Conservation (phyloP, 2,329 filamentous ascomycete genomes). For the Colletotrichum tropicale region DNA sequence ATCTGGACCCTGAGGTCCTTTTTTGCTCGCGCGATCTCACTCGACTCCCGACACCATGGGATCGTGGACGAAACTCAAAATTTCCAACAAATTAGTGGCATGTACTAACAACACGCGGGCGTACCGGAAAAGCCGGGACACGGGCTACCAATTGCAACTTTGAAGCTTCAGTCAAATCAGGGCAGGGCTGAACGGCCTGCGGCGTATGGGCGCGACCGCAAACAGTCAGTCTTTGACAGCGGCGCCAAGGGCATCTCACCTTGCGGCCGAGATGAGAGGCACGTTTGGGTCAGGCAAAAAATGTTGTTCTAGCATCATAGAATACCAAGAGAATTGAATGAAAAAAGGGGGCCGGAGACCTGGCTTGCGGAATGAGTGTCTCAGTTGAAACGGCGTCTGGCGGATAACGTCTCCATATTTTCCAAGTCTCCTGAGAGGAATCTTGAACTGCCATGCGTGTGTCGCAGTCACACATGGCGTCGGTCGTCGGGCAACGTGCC, state of each 20-base stretch:
- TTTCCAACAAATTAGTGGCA: background rate
- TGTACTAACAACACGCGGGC: background rate
- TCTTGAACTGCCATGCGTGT: background rate
- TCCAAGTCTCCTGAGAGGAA: background rate
- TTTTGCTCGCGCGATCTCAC: background rate
- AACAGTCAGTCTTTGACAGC: background rate
- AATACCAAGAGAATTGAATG: background rate
- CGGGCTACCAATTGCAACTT: background rate
- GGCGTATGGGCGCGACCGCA: background rate
- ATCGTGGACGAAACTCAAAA: background rate
- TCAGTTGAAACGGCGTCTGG: constrained; percentile 12
- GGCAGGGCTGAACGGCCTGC: background rate
- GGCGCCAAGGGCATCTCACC: background rate
- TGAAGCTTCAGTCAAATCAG: background rate
- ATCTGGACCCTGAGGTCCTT: background rate
- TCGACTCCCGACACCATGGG: background rate
- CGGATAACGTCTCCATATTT: background rate
- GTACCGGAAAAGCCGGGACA: background rate
- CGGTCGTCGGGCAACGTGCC: background rate
- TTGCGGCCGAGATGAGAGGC: constrained; percentile 17
- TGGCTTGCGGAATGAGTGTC: constrained; percentile 10
- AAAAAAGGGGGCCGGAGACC: background rate
- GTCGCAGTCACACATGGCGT: background rate
- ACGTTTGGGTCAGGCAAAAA: background rate
- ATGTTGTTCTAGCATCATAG: constrained; percentile 6